Percentiles rank a stretch among this genome's conserved stretches.
Conservation (phyloP, 192 early-diverging fungal species). For the Chytriomyces confervae region DNA sequence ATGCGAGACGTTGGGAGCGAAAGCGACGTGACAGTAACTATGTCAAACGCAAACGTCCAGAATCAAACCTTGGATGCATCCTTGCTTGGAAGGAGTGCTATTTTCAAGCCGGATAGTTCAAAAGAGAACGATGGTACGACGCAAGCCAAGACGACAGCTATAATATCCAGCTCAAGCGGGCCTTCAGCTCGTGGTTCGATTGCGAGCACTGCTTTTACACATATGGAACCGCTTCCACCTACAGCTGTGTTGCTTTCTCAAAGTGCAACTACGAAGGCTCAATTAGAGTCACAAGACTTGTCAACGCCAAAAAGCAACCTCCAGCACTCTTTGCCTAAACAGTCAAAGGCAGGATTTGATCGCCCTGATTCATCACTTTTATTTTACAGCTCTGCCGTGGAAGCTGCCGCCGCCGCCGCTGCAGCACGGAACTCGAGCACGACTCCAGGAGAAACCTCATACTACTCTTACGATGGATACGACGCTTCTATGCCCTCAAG, state of each 20-base stretch:
- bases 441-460: neutral
- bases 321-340: neutral
- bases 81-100: neutral
- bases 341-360: neutral
- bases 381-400: neutral
- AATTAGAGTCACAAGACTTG: neutral
- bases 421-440: neutral
- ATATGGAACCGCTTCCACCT: neutral
- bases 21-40: neutral
- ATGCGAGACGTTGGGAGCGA: neutral
- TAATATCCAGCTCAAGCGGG: too few relatives aligned
- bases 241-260: neutral
- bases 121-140: neutral
- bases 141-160: neutral
- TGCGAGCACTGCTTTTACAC: neutral
- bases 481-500: neutral
- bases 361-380: neutral
- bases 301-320: neutral
- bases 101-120: neutral
- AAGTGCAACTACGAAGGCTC: neutral
- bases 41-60: neutral
- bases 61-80: neutral
- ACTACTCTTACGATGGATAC: neutral
- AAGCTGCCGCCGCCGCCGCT: too few relatives aligned
- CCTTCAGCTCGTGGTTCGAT: neutral